A percentile compares a stretch with the other conserved stretches of the same genome.
Evolutionary conservation across 176 grass and related monocot genomes (phyloP).

Genomic region (Eragrostis curvula): DNA sequence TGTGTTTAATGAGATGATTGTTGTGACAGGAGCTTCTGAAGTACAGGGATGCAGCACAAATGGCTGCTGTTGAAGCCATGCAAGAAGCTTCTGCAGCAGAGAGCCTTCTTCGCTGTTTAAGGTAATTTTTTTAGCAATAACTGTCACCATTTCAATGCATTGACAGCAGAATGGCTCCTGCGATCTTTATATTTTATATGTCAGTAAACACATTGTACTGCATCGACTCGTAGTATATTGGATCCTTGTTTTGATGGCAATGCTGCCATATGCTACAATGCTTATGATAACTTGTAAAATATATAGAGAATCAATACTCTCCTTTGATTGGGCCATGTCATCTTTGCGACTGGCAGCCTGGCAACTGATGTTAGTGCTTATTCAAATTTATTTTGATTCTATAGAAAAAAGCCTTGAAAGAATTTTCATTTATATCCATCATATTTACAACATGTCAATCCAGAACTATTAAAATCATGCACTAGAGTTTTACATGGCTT

Average conservation of each 20-base stretch:
- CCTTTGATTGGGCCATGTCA: slow-evolving; percentile 9
- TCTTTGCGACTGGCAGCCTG: not conserved
- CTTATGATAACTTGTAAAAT: not conserved
- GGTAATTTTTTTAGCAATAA: slow-evolving; percentile 65
- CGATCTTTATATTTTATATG: not conserved
- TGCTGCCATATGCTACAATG: not conserved
- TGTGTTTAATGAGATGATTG: slow-evolving; percentile 13
- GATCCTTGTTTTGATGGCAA: not conserved
- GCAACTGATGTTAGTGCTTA: not conserved
- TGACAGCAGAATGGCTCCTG: not conserved
- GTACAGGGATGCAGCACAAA: slow-evolving; percentile 90
- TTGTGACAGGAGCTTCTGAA: slow-evolving; percentile 78
- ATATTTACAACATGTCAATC: slow-evolving; percentile 17
- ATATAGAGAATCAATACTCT: not conserved
- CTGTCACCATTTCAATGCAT: slow-evolving; percentile 7
- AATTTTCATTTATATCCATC: slow-evolving; percentile 7
- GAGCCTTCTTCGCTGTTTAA: slow-evolving; percentile 93
- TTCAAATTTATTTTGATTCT: not conserved
- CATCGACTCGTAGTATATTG: not conserved
- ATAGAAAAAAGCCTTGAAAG: not conserved
- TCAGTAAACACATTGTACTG: not conserved
- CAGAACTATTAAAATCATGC: not conserved
- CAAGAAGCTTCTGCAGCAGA: slow-evolving; percentile 95
- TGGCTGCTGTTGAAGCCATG: slow-evolving; percentile 87
- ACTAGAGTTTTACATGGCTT: slow-evolving; percentile 25